Evolutionary conservation across 352 stramenopile species (phyloP).

Genomic region (Pythium apleroticum): DNA sequence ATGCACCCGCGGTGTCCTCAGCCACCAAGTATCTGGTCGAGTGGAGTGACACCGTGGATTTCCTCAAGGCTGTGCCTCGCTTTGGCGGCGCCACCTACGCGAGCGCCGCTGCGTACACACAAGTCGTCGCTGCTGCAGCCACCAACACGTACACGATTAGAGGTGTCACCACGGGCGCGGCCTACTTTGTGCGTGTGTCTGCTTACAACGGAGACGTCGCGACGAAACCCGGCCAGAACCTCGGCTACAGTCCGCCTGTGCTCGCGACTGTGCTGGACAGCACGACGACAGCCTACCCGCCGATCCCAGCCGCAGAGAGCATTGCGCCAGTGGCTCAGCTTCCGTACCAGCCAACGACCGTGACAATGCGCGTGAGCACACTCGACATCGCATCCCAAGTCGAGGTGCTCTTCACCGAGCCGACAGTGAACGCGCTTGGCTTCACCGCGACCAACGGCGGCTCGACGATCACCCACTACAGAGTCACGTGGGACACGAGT

Average conservation of each 20-base stretch:
- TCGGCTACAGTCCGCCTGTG: slow-evolving; percentile 62
- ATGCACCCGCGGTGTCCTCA: slow-evolving; percentile 25
- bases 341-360: slow-evolving; percentile 65
- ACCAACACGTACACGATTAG: slow-evolving; percentile 75
- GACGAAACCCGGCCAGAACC: slow-evolving; percentile 24
- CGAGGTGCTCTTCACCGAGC: slow-evolving; percentile 71
- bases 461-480: slow-evolving; percentile 59
- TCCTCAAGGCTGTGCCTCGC: slow-evolving; percentile 33
- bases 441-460: slow-evolving; percentile 62
- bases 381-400: slow-evolving; percentile 72
- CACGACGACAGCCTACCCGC: neutral
- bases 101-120: slow-evolving; percentile 40
- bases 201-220: slow-evolving; percentile 79
- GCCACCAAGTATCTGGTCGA: slow-evolving; percentile 84
- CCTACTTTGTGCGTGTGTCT: slow-evolving; percentile 90
- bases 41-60: slow-evolving; percentile 59
- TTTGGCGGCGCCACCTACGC: slow-evolving; percentile 43
- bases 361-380: slow-evolving; percentile 78
- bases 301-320: slow-evolving; percentile 27
- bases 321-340: slow-evolving; percentile 51
- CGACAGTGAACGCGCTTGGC: slow-evolving; percentile 63
- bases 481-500: slow-evolving; percentile 55
- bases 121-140: slow-evolving; percentile 41
- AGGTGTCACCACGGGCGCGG: slow-evolving; percentile 66
- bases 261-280: slow-evolving; percentile 47